Evolutionary conservation across 2,329 filamentous ascomycete genomes (phyloP), one percentile per base, ranked within the genome.

Genomic region (Leptographium procerum): DNA sequence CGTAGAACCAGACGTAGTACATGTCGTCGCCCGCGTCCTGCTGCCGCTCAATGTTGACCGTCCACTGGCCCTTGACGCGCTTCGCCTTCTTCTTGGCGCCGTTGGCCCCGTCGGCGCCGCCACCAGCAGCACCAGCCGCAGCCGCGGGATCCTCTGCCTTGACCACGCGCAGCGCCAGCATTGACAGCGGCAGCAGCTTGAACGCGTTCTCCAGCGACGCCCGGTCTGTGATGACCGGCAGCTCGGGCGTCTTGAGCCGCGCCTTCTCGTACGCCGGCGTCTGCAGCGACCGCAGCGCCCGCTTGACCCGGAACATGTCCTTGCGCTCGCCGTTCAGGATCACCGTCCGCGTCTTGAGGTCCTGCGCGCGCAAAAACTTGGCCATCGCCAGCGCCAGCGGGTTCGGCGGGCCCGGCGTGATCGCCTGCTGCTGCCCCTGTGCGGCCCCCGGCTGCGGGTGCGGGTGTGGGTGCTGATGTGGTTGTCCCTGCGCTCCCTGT

Each of bases 271-370:
- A 99, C 47, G 87, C 91, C 55, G 89, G 88, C 26, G 91, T 94
- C 72, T 95, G 79, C 57, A 99, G 81, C 31, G 89, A 91, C 66
- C 94, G 88, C 62, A 99, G 86, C 47, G 94, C 94, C 70, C 94
- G 89, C 80, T 97, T 97, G 71, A 99, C 94, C 80, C 87, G 88
- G 74, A 99, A 97, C 89, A 99, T 95, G 64, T 99, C 92, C 75
- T 96, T 97, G 67, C 94, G 84, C 79, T 96, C 91, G 67, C 94
- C 94, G 64, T 96, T 91, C 64, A 97, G 82, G 63, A 99, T 95
- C 70, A 89, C 92, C 22, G 91, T 96, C 63, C 94, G 81, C 22
- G 83, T 80, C 80, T 99, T 99, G 64, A 99, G 75, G 60, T 94
- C 83, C 74, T 96, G 91, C 60, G 81, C 73, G 65, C 85, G 85